phyloP scores from a whole-genome alignment of 257 asterid species.

The Plantago ovata region DNA sequence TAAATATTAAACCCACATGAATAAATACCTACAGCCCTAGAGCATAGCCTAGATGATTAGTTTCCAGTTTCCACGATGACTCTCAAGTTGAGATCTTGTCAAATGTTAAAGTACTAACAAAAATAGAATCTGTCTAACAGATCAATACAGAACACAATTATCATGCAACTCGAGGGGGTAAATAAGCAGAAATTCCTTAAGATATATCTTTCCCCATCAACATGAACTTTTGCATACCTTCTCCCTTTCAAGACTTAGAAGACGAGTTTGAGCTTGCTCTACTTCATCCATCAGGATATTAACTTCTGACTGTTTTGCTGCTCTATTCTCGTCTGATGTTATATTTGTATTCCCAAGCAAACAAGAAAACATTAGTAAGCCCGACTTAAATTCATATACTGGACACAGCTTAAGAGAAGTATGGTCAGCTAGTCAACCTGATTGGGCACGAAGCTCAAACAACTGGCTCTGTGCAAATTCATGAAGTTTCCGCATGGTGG shows the following conservation, averaged over 20 bases:
- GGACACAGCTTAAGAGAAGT: slow-evolving; percentile 8
- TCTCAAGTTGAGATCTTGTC: too few species aligned
- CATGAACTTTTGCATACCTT: slow-evolving; percentile 49
- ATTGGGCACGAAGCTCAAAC: slow-evolving; percentile 97
- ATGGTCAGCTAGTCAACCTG: slow-evolving; percentile 51
- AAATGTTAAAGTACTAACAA: neutral
- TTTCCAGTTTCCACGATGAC: neutral
- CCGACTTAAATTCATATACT: slow-evolving; percentile 3
- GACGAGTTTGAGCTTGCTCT: slow-evolving; percentile 96
- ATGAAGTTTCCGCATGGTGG: slow-evolving; percentile 91
- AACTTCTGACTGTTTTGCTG: slow-evolving; percentile 90
- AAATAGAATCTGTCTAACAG: neutral
- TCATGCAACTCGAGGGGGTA: neutral
- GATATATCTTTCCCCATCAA: slow-evolving; percentile 17
- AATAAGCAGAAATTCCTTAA: neutral
- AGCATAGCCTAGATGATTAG: too few species aligned
- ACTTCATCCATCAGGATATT: slow-evolving; percentile 96
- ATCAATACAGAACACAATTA: neutral
- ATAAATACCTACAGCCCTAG: slow-evolving; percentile 2
- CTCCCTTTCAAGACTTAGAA: slow-evolving; percentile 92
- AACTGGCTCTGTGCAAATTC: slow-evolving; percentile 97
- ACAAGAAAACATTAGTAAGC: neutral
- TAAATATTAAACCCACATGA: neutral
- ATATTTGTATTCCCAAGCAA: slow-evolving; percentile 9
- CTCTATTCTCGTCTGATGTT: slow-evolving; percentile 81